A percentile compares a stretch with the other conserved stretches of the same genome.
These are phyloP conservation scores for Kluyveromyces lactis DNA, from an alignment of 805 yeast genomes.

Conservation along the genomic window DNA sequence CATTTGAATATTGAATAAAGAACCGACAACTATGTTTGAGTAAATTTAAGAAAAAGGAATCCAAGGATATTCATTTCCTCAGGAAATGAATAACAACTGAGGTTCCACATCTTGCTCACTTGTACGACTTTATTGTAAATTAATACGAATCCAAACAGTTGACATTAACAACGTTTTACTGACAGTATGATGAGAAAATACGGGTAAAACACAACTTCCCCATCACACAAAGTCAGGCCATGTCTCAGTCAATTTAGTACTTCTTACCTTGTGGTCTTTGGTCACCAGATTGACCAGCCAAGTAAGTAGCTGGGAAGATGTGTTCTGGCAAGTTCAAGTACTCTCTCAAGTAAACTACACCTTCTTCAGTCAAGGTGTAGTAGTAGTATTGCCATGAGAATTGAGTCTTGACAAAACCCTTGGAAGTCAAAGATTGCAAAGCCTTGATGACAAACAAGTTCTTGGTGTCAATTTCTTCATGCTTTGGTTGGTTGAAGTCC, in stretches of 20 bases:
- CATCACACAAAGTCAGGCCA: constrained; percentile 2
- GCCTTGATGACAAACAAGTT: constrained; percentile 98
- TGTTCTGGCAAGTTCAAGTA: constrained; percentile 98
- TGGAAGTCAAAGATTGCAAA: constrained; percentile 96
- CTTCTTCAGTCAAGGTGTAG: constrained; percentile 99
- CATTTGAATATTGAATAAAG: background rate
- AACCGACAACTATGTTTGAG: background rate
- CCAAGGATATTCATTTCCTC: no score
- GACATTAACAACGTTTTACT: constrained; percentile 1
- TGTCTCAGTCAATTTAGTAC: constrained; percentile 5
- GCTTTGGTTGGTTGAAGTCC: constrained; percentile 95
- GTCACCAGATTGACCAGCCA: constrained; percentile 87
- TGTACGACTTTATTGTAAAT: background rate
- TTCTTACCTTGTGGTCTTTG: constrained; percentile 46
- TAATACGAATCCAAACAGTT: background rate
- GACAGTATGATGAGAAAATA: background rate
- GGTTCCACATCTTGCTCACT: background rate
- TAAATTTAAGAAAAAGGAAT: background rate
- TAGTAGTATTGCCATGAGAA: constrained; percentile 99
- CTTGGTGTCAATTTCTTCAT: constrained; percentile 96
- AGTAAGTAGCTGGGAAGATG: constrained; percentile 96
- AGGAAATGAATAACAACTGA: no score
- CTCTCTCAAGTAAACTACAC: constrained; percentile 96
- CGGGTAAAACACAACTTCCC: background rate
- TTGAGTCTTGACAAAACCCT: constrained; percentile 99